Base-by-base conservation (phyloP, 345 rosid species). In the Fremontodendron californicum region DNA sequence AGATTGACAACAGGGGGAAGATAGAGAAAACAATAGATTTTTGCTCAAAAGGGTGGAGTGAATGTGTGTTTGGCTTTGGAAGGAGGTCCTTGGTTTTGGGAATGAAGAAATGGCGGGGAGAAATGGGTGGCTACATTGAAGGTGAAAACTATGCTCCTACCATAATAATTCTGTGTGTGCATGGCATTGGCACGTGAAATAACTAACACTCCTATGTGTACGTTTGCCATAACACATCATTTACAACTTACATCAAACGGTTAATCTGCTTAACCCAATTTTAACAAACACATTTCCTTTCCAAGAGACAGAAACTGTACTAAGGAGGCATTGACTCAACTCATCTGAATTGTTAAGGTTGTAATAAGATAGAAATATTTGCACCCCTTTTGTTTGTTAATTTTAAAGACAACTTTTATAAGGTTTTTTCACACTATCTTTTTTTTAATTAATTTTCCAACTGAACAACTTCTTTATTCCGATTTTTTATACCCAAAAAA, bases 51-150 rank as follows among this genome's bases (percentile, higher is more conserved):
- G 78, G 78, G 46, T 63, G 55, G 45, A 62, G 58, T 61, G 71
- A 45, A 75, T 31, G 43, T 75, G 75, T 31, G 27, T 49, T 63
- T 48, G 68, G 23, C 3, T 9, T 46, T 45, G 58, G 55, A 33
- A 75, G 71, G 57, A 62, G 10, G 58, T n/a, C 29, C 78, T 39
- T 55, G 31, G 71, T 62, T 75, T 75, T 74, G 19, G 73, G 54
- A 52, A 10, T 11, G 58, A 62, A 75, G 71, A 75, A 75, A 62
- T 63, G 78, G 78, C 71, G 35, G 48, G 71, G 71, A 62, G 71
- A 75, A 75, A 75, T 63, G 45, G 21, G 78, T 75, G 71, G 70
- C 78, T 62, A 46, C 27, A 29, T 61, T 19, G 31, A 75, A 45
- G 77, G 70, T 42, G 48, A 31, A 21, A 71, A 19, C 29, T 27